phyloP scores from a whole-genome alignment of 2,329 filamentous ascomycete genomes.

The Colletotrichum eleusines region DNA sequence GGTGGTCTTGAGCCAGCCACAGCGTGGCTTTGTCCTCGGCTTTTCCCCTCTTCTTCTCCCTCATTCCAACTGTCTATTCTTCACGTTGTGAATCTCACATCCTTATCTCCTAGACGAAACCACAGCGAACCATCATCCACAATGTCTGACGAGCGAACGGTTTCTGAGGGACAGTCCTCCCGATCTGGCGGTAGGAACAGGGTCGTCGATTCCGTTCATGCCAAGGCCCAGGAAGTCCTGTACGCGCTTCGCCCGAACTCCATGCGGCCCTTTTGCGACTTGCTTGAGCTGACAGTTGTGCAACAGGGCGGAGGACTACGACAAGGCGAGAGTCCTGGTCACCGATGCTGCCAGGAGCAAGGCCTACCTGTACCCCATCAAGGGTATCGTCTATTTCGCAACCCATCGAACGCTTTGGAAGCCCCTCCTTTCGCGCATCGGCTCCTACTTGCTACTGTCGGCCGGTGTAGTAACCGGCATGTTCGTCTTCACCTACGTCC shows the following conservation, averaged over 20 bases:
- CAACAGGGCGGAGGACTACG: constrained; percentile 75
- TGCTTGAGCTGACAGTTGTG: constrained; percentile 34
- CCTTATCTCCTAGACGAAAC: not conserved
- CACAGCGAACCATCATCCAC: not conserved
- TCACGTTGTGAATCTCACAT: not conserved
- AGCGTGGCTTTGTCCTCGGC: not conserved
- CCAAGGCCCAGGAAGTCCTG: constrained; percentile 64
- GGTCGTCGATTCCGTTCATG: constrained; percentile 55
- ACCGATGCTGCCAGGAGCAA: constrained; percentile 79
- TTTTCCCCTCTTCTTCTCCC: not conserved
- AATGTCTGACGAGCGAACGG: constrained; percentile 35
- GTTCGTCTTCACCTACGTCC: constrained; percentile 89
- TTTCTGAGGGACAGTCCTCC: constrained; percentile 26
- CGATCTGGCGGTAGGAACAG: constrained; percentile 37
- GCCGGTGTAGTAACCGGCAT: constrained; percentile 79
- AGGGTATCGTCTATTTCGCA: constrained; percentile 71
- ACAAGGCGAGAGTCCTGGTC: constrained; percentile 72
- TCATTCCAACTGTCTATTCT: not conserved
- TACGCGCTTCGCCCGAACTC: constrained; percentile 46
- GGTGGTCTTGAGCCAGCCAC: constrained; percentile 1
- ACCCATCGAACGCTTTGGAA: constrained; percentile 69
- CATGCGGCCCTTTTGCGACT: not conserved
- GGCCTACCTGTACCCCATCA: constrained; percentile 82
- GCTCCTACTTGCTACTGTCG: constrained; percentile 76
- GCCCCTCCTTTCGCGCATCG: constrained; percentile 66